These are phyloP conservation scores for Puccinia novopanici DNA, from an alignment of 1,284 basidiomycete genomes.

Conservation along the genomic window DNA sequence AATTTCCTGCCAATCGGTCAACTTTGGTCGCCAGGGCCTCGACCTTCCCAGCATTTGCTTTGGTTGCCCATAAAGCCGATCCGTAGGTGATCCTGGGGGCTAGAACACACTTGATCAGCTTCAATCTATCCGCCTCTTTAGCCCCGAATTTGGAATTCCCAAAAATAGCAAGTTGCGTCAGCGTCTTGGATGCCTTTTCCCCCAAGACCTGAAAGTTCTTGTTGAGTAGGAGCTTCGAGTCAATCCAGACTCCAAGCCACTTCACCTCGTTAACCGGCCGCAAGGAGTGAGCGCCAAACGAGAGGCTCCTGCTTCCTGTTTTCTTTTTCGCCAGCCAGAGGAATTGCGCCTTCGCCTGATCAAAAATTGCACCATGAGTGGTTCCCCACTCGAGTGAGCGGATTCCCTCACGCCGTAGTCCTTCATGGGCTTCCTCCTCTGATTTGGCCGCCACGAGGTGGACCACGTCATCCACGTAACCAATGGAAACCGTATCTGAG, in stretches of 20 bases:
- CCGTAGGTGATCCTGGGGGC: too few relatives aligned
- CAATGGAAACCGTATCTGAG: background rate
- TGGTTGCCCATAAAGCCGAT: too few relatives aligned
- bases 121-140: background rate
- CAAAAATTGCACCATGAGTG: background rate
- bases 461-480: slow-evolving; percentile 16
- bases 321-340: too few relatives aligned
- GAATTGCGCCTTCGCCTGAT: background rate
- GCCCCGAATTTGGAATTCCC: background rate
- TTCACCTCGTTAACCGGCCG: too few relatives aligned
- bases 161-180: background rate
- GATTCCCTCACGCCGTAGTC: background rate
- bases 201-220: background rate
- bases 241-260: too few relatives aligned
- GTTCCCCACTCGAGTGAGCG: background rate
- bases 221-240: too few relatives aligned
- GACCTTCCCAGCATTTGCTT: too few relatives aligned
- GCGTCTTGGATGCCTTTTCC: background rate
- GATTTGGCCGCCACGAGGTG: background rate
- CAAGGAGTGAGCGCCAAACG: too few relatives aligned
- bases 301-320: too few relatives aligned
- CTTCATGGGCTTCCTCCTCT: background rate
- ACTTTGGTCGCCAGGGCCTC: background rate
- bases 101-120: too few relatives aligned
- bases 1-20: background rate